Evolutionary conservation across 2,329 filamentous ascomycete species (phyloP).

Genomic region (Cadophora luteo-olivacea): DNA sequence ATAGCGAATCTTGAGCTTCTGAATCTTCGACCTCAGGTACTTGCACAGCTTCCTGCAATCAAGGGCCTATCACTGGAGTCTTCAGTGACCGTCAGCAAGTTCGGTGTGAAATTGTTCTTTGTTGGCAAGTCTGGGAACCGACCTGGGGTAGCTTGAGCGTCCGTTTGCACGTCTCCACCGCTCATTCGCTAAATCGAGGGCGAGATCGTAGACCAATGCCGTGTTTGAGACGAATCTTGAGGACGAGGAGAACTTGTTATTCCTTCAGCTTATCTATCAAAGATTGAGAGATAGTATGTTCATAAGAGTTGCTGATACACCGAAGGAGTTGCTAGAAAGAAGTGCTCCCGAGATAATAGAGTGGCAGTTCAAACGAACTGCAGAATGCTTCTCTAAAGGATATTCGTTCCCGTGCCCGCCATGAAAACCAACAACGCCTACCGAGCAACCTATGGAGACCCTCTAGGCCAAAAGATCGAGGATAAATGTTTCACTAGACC

Average conservation of each 20-base stretch:
- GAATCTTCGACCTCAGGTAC: slow-evolving; percentile 37
- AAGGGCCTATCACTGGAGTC: slow-evolving; percentile 37
- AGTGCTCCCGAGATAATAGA: slow-evolving; percentile 34
- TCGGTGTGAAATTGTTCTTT: slow-evolving; percentile 54
- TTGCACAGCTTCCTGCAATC: slow-evolving; percentile 38
- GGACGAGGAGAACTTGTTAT: slow-evolving; percentile 24
- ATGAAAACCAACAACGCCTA: slow-evolving; percentile 36
- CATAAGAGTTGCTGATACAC: slow-evolving; percentile 28
- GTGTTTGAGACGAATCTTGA: neutral
- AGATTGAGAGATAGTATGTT: slow-evolving; percentile 26
- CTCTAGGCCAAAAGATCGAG: slow-evolving; percentile 42
- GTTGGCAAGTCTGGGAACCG: slow-evolving; percentile 57
- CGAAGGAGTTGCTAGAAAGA: slow-evolving; percentile 26
- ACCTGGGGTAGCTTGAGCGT: slow-evolving; percentile 45
- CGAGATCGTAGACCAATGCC: slow-evolving; percentile 48
- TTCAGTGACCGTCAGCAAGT: slow-evolving; percentile 40
- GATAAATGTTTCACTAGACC: slow-evolving; percentile 40
- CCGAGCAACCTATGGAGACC: slow-evolving; percentile 38
- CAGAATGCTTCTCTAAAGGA: slow-evolving; percentile 40
- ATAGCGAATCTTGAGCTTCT: slow-evolving; percentile 36
- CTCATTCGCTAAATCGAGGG: slow-evolving; percentile 51
- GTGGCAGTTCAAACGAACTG: slow-evolving; percentile 37
- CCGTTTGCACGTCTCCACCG: slow-evolving; percentile 58
- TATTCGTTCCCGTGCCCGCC: slow-evolving; percentile 43
- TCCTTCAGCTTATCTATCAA: slow-evolving; percentile 26